Base-by-base conservation (phyloP, 257 asterid species). In the Salvia splendens region DNA sequence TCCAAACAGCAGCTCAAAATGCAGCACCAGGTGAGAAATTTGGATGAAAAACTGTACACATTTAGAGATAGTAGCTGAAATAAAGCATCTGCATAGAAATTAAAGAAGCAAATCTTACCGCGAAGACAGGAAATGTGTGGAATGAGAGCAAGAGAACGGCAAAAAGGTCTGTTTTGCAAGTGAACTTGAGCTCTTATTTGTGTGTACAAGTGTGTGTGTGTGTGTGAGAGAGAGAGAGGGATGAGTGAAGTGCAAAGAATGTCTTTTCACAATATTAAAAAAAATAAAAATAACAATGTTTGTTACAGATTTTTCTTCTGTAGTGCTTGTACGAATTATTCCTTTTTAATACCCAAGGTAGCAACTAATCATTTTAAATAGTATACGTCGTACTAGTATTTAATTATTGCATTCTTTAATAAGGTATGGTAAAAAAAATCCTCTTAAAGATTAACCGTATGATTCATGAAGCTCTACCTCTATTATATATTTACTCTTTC, bases 1-100 rank as follows among this genome's bases (percentile, higher is more conserved):
- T 76, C 85, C 73, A 61, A 61, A 47, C 57, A 57, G 45, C 17
- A 72, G 58, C 58, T 82, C 73, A 61, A 61, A 47, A 51, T 50
- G 45, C 17, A 72, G 58, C 58, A 70, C 28, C 64, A 41, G 10
- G 36, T 20, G 50, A 67, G 61, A 36, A 43, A 65, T 11, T 63
- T 24, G 45, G 16, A 48, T 52, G 12, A 5, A 28, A 63, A 71
- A 11, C 11, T 49, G 15, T 4, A 12, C 33, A 46, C 48, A 32
- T 32, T 65, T 28, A 46, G 45, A 46, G 57, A 47, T 42, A 35
- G 41, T 12, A 15, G 16, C 16, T 53, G 0, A 72, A 51, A 50
- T 10, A 54, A 74, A 62, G 55, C 35, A 65, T 14, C 40, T 35
- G 54, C n/a, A 8, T n/a, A 15, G 64, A 24, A 45, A 24, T 9